These are phyloP conservation scores for Cucurbitaria berberidis DNA, from an alignment of 2,329 filamentous ascomycete genomes.

Conservation along the genomic window DNA sequence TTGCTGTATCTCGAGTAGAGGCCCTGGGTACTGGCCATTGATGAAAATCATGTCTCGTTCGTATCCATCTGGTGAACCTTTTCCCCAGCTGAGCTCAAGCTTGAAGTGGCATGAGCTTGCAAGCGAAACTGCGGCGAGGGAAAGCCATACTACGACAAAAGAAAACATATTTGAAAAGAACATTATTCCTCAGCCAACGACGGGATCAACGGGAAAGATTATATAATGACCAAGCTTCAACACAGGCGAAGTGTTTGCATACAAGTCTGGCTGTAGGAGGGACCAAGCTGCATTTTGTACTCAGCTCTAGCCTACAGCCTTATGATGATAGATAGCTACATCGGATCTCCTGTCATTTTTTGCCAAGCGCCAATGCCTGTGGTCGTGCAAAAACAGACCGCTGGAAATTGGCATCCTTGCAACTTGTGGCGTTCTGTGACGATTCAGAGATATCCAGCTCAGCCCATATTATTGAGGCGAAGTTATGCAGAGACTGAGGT, in stretches of 20 bases:
- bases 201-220: neutral
- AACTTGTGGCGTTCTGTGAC: neutral
- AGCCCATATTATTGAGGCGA: neutral
- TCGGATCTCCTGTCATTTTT: neutral
- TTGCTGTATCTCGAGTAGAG: slow-evolving; percentile 24
- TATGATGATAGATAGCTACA: neutral
- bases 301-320: slow-evolving; percentile 1
- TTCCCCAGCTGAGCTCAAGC: slow-evolving; percentile 31
- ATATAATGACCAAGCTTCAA: neutral
- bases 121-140: slow-evolving; percentile 9
- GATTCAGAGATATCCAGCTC: neutral
- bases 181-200: neutral
- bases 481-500: neutral
- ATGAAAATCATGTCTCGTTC: slow-evolving; percentile 34
- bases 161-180: slow-evolving; percentile 14
- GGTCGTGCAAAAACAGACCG: neutral
- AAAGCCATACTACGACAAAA: slow-evolving; percentile 15
- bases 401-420: neutral
- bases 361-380: neutral
- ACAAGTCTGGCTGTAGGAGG: neutral
- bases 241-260: neutral
- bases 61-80: slow-evolving; percentile 30
- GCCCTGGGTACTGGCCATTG: slow-evolving; percentile 37
- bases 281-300: slow-evolving; percentile 3
- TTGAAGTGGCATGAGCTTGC: slow-evolving; percentile 17